Percentiles rank a stretch among this genome's conserved stretches.
Conservation (phyloP, 2,329 filamentous ascomycete species). For the Nemania diffusa region DNA sequence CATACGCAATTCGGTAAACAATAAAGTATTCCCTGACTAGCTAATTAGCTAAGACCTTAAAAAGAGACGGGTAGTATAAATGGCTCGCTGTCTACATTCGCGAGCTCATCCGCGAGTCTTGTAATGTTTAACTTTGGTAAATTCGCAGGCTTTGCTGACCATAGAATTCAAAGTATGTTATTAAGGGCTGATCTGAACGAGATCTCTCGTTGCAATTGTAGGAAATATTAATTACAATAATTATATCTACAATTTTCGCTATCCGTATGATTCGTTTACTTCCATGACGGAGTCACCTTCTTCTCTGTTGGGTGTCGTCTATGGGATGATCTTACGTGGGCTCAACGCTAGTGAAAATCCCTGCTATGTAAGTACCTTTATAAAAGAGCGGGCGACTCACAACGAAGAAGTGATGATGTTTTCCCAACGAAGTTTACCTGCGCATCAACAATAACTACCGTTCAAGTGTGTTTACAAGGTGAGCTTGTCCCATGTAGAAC, state of each 20-base stretch:
- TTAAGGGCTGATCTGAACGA: too few relatives aligned
- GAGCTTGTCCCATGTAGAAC: neutral
- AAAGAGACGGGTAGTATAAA: neutral
- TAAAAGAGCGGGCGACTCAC: slow-evolving; percentile 4
- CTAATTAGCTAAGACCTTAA: neutral
- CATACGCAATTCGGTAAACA: neutral
- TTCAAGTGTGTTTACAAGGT: neutral
- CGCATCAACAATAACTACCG: neutral
- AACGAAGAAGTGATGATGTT: neutral
- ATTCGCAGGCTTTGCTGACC: too few relatives aligned
- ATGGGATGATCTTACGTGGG: neutral
- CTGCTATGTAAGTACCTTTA: slow-evolving; percentile 1
- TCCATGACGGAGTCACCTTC: neutral
- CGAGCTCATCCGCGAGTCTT: too few relatives aligned
- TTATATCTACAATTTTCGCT: too few relatives aligned
- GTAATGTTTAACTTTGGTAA: too few relatives aligned
- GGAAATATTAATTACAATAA: too few relatives aligned
- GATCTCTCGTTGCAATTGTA: too few relatives aligned
- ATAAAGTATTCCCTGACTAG: neutral
- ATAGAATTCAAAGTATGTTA: too few relatives aligned
- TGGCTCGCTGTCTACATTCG: too few relatives aligned
- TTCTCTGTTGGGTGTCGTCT: neutral
- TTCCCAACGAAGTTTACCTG: neutral
- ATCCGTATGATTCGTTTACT: neutral
- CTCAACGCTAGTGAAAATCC: neutral